Evolutionary conservation across 75 land plant genomes (phyloP).

Genomic region (Sequoiadendron giganteum): DNA sequence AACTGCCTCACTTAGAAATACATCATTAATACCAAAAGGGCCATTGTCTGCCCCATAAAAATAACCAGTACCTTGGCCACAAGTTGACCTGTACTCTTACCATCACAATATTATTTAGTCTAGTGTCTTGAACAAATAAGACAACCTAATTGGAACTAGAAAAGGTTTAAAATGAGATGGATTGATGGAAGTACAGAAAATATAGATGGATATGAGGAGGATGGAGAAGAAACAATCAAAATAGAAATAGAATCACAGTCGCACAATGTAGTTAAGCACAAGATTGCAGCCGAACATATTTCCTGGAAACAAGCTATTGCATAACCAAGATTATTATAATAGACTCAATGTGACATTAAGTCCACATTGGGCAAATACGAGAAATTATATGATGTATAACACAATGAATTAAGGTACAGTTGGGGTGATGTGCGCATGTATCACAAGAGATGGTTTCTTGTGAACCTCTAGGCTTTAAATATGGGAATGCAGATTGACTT

Average conservation of each 20-base stretch:
- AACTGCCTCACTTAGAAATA: neutral
- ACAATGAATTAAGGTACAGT: neutral
- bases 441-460: too few relatives aligned
- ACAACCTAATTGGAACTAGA: neutral
- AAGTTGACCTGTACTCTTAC: neutral
- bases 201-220: neutral
- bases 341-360: neutral
- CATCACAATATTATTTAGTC: neutral
- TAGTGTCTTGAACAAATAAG: neutral
- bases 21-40: neutral
- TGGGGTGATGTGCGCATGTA: neutral
- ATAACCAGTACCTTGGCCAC: neutral
- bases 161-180: neutral
- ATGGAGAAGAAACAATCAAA: neutral
- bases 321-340: neutral
- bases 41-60: neutral
- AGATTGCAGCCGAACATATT: neutral
- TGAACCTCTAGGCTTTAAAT: too few relatives aligned
- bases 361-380: neutral
- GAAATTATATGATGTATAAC: neutral
- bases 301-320: neutral
- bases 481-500: too few relatives aligned
- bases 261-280: neutral
- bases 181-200: neutral
- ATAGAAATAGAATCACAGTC: neutral